Conservation (phyloP, 108 stramenopile species). For the Pelagomonas calceolata region DNA sequence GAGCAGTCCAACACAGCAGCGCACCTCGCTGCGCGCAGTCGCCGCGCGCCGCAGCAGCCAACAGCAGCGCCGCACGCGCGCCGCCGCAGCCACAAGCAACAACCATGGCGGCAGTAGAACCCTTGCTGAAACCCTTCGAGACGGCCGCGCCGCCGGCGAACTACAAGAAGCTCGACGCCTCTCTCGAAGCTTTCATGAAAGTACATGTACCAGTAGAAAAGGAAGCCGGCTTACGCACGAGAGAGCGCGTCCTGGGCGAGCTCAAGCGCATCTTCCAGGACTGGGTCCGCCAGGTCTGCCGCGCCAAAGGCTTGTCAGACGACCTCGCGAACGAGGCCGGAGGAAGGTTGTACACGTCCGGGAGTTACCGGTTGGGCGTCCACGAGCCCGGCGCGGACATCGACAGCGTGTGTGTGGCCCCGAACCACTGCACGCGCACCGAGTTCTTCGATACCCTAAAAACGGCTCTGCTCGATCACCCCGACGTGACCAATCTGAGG, state of each 20-base stretch:
- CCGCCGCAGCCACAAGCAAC: no score
- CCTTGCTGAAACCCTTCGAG: not conserved
- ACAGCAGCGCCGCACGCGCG: no score
- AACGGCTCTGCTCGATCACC: conserved; percentile 62
- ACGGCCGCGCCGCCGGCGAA: not conserved
- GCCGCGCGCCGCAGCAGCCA: no score
- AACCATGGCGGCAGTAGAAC: not conserved
- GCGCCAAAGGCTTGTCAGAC: not conserved
- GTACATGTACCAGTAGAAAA: conserved; percentile 45
- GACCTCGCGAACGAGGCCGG: conserved; percentile 52
- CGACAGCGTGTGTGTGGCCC: conserved; percentile 67
- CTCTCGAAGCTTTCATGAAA: not conserved
- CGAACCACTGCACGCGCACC: conserved; percentile 68
- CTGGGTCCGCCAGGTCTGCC: not conserved
- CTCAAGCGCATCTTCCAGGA: conserved; percentile 26
- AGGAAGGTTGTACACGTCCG: conserved; percentile 73
- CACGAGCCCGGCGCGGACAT: conserved; percentile 96
- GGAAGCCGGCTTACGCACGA: conserved; percentile 50
- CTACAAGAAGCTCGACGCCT: not conserved
- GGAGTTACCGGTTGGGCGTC: conserved; percentile 84
- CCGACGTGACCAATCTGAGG: conserved; percentile 78
- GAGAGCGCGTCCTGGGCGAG: conserved; percentile 66
- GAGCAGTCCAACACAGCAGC: no score
- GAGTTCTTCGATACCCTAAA: conserved; percentile 84
- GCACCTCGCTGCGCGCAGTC: no score